These are phyloP conservation scores for Neonothopanus nambi DNA, from an alignment of 1,284 basidiomycete species.

Conservation along the genomic window DNA sequence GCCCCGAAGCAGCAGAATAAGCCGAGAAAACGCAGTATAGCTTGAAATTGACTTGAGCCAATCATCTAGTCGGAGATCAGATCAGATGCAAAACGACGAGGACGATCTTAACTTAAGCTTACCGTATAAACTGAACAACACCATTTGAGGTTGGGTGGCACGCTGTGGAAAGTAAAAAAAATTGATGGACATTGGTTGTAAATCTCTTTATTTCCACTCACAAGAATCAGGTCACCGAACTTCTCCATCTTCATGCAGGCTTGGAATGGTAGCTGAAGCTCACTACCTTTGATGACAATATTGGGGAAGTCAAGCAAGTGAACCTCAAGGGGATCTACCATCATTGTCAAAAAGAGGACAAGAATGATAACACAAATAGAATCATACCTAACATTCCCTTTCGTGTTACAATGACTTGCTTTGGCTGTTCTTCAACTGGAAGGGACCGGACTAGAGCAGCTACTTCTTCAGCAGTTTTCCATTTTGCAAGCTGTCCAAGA, in stretches of 20 bases:
- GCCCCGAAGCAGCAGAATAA: slow-evolving; percentile 93
- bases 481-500: slow-evolving; percentile 98
- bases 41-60: slow-evolving; percentile 99
- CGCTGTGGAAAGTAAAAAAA: slow-evolving; percentile 59
- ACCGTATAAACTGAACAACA: slow-evolving; percentile 96
- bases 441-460: slow-evolving; percentile 95
- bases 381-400: slow-evolving; percentile 96
- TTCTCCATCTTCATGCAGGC: slow-evolving; percentile 99
- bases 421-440: slow-evolving; percentile 99
- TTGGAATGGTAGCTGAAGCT: slow-evolving; percentile 98
- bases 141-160: slow-evolving; percentile 99
- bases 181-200: not conserved
- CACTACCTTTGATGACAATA: slow-evolving; percentile 99
- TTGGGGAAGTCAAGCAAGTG: slow-evolving; percentile 99
- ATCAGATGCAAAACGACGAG: not conserved
- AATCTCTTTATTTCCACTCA: slow-evolving; percentile 30
- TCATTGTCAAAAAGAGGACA: not conserved
- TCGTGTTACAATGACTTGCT: slow-evolving; percentile 98
- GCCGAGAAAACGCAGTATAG: slow-evolving; percentile 98
- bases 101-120: slow-evolving; percentile 17
- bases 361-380: not conserved
- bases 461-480: slow-evolving; percentile 99
- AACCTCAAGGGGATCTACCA: slow-evolving; percentile 89
- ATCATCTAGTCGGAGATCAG: slow-evolving; percentile 61
- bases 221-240: slow-evolving; percentile 95